Evolutionary conservation across 2,329 filamentous ascomycete species (phyloP), one percentile per base, ranked within the genome.

Genomic region (Sporothrix brunneoviolacea): DNA sequence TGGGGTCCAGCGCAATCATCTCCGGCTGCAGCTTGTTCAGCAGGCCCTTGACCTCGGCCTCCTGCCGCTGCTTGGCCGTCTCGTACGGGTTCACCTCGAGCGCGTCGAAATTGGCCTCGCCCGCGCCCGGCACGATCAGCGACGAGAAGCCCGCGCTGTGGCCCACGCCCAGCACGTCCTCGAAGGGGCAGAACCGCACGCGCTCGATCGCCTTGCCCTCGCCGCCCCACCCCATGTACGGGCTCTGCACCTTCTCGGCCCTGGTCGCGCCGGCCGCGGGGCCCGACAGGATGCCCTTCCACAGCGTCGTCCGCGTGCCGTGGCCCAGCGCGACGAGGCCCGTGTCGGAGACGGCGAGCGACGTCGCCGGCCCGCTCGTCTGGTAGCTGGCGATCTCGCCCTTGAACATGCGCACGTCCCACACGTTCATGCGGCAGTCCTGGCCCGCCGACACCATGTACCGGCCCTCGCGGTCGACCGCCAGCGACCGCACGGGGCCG

Each of bases 21-120:
- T 95, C 91, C 4, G 93, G 91, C 62, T 91, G 83, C 42, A 98
- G 76, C 73, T 98, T 98, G 75, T 94, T 95, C 60, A 98, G 80
- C 57, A 98, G 76, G 12, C 80, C 76, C 72, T 87, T 89, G 66
- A 98, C 90, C 68, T 98, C 93, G 45, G 79, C 78, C 69, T 98
- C 93, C 68, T 94, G 91, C 61, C 93, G 82, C 71, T 97, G 91
- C 70, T 93, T 94, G 62, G 75, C 78, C 48, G 86, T 95, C 71
- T 97, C 93, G 77, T 91, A 97, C 30, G 93, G 93, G 73, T 98
- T 98, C 60, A 84, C 76, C 68, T 98, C 93, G 48, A 96, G 74
- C 3, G 90, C 87, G 66, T 98, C 93, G 65, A 88, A 96, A 77
- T 97, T 97, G 64, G 93, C 83, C 68, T 98, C 93, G 55, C 93